These are phyloP conservation scores for Carex pumila DNA, from an alignment of 176 grass and related monocot species.

Conservation along the genomic window DNA sequence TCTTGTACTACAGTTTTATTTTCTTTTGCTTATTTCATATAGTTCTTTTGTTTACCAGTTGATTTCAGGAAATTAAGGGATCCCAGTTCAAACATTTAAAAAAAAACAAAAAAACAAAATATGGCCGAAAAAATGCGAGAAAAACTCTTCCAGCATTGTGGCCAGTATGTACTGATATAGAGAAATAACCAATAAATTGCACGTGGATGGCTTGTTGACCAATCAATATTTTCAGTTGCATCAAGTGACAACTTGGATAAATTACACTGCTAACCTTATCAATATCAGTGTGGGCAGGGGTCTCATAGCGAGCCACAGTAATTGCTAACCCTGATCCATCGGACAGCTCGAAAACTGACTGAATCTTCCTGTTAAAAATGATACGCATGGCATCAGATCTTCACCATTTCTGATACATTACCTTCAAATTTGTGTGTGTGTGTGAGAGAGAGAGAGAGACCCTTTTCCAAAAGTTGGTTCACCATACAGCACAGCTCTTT, in stretches of 20 bases:
- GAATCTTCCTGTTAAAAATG: conserved; percentile 69
- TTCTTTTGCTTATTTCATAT: not conserved
- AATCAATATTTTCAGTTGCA: not conserved
- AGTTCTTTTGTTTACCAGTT: not conserved
- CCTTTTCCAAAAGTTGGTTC: conserved; percentile 97
- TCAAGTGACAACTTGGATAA: not conserved
- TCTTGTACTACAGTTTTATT: not conserved
- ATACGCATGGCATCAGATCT: not conserved
- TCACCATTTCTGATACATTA: not conserved
- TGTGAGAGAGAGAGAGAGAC: conserved; percentile 22
- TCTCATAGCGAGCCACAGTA: conserved; percentile 86
- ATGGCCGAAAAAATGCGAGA: not conserved
- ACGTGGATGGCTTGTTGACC: not conserved
- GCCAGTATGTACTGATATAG: not conserved
- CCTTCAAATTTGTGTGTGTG: not conserved
- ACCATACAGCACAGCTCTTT: conserved; percentile 78
- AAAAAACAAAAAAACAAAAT: not conserved
- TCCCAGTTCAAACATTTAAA: not conserved
- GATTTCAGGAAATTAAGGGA: not conserved
- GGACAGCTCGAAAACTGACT: conserved; percentile 78
- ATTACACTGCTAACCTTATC: conserved; percentile 53
- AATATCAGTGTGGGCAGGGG: conserved; percentile 70
- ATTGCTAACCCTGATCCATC: conserved; percentile 86
- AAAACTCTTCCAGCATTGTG: not conserved
- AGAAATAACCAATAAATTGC: not conserved